A percentile compares a stretch with the other conserved stretches of the same genome.
These are phyloP conservation scores for Ustilago hordei DNA, from an alignment of 1,284 basidiomycete genomes.

Conservation along the genomic window DNA sequence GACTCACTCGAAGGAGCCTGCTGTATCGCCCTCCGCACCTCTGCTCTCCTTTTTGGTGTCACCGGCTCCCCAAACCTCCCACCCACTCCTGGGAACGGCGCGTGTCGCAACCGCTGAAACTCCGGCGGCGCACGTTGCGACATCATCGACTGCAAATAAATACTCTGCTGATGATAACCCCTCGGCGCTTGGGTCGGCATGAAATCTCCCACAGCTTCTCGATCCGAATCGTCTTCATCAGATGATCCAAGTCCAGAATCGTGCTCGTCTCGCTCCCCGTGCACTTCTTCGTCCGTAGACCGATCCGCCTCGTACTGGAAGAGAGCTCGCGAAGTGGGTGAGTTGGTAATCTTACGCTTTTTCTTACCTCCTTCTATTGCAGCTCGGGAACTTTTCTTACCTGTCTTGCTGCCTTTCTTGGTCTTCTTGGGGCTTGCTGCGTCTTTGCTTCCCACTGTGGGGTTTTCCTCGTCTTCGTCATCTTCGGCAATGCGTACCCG, in stretches of 20 bases:
- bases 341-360: constrained; percentile 60
- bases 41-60: constrained; percentile 19
- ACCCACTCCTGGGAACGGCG: constrained; percentile 54
- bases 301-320: constrained; percentile 78
- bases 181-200: constrained; percentile 78
- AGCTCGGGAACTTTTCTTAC: constrained; percentile 18
- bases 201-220: constrained; percentile 75
- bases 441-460: background rate
- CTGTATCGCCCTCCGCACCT: constrained; percentile 14
- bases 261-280: constrained; percentile 70
- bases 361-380: constrained; percentile 10
- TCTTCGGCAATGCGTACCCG: constrained; percentile 16
- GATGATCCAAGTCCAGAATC: constrained; percentile 72
- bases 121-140: constrained; percentile 55
- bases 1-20: constrained; percentile 44
- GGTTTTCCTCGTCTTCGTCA: constrained; percentile 5
- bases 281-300: constrained; percentile 81
- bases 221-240: constrained; percentile 76
- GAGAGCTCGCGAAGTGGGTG: constrained; percentile 71
- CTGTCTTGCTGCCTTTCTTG: constrained; percentile 20
- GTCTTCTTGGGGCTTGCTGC: background rate
- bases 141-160: constrained; percentile 65
- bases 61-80: constrained; percentile 41
- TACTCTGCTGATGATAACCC: constrained; percentile 72
- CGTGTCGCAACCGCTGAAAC: constrained; percentile 32